Conservation (phyloP, 371 early-diverging fungal genomes). For the Mucor velutinosus region DNA sequence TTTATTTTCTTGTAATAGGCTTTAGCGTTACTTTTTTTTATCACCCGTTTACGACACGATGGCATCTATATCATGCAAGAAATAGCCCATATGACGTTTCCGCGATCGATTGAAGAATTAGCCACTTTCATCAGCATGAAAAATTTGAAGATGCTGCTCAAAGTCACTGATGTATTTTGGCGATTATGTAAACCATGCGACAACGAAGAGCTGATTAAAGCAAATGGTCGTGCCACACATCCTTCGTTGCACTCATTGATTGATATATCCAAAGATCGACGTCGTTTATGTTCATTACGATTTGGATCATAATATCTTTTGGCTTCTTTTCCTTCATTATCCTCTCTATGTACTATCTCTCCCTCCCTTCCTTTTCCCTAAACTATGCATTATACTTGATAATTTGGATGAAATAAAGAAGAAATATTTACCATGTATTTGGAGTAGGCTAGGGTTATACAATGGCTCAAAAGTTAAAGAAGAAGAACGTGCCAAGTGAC, state of each 20-base stretch:
- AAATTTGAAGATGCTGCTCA: constrained; percentile 20
- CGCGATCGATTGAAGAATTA: constrained; percentile 26
- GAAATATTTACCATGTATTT: constrained; percentile 11
- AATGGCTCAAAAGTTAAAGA: constrained; percentile 20
- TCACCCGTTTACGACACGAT: constrained; percentile 25
- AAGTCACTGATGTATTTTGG: constrained; percentile 27
- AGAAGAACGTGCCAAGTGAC: constrained; percentile 9
- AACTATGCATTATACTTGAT: constrained; percentile 11
- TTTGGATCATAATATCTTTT: constrained; percentile 29
- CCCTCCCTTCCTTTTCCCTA: background rate
- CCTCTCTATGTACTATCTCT: constrained; percentile 7
- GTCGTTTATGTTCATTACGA: constrained; percentile 25
- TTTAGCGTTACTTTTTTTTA: constrained; percentile 28
- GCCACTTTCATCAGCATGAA: constrained; percentile 22
- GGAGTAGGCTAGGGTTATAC: constrained; percentile 8
- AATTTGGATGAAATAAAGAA: background rate
- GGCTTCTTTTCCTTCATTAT: constrained; percentile 24
- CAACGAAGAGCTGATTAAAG: constrained; percentile 25
- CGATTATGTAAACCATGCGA: constrained; percentile 25
- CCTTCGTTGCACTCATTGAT: constrained; percentile 26
- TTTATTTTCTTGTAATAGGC: constrained; percentile 4
- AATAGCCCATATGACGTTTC: constrained; percentile 26
- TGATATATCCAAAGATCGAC: constrained; percentile 21
- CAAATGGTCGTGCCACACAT: constrained; percentile 24
- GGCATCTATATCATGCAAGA: constrained; percentile 27